Conservation (phyloP, 1,139 yeast genomes). For the Protomyces lactucae-debilis region DNA sequence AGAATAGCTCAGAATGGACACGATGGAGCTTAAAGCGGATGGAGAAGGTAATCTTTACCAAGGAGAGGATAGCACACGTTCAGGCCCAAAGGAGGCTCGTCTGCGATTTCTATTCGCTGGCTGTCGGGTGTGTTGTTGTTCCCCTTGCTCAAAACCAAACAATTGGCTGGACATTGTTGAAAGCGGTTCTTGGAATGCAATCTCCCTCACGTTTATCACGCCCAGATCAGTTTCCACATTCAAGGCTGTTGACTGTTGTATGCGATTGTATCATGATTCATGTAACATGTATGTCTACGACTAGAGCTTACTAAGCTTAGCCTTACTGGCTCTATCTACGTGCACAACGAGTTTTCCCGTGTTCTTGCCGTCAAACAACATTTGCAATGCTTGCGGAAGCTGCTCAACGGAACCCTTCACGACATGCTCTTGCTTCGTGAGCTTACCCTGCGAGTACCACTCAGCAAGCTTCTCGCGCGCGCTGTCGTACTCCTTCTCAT, state of each 20-base stretch:
- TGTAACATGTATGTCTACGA: background rate
- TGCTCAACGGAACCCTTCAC: slow-evolving; percentile 26
- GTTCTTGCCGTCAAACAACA: slow-evolving; percentile 28
- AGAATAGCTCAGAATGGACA: too few relatives aligned
- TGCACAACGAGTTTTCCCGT: slow-evolving; percentile 28
- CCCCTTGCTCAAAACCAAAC: too few relatives aligned
- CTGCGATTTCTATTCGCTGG: too few relatives aligned
- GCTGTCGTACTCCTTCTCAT: slow-evolving; percentile 11
- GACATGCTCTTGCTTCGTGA: slow-evolving; percentile 25
- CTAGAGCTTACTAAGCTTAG: background rate
- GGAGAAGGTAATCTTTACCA: background rate
- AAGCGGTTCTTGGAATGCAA: too few relatives aligned
- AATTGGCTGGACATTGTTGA: too few relatives aligned
- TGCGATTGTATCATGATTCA: too few relatives aligned
- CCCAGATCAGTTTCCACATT: too few relatives aligned
- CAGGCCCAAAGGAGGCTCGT: too few relatives aligned
- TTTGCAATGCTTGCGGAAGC: slow-evolving; percentile 27
- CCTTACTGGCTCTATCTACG: background rate
- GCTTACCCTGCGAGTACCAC: slow-evolving; percentile 27
- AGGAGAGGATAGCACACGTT: background rate
- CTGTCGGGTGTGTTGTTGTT: too few relatives aligned
- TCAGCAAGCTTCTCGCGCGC: slow-evolving; percentile 25
- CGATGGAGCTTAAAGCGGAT: background rate
- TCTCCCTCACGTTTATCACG: too few relatives aligned
- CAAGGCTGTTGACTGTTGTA: too few relatives aligned